Conservation (phyloP, 2,329 filamentous ascomycete genomes). For the Phialophora tarda region DNA sequence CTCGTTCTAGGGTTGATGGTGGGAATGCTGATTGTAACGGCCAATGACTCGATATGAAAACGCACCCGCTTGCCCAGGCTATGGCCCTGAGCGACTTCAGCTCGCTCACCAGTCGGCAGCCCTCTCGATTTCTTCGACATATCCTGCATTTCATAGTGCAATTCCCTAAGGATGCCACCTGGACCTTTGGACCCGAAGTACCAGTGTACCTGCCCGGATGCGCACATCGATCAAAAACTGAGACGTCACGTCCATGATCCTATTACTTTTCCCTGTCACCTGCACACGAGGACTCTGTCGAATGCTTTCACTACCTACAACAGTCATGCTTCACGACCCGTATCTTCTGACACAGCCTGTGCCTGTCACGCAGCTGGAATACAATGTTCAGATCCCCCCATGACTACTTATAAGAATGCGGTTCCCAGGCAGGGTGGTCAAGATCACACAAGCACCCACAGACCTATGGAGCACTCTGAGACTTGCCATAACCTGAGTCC, state of each 20-base stretch:
- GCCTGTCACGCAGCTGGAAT: constrained; percentile 25
- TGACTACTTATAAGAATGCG: constrained; percentile 1
- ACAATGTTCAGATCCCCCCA: constrained; percentile 2
- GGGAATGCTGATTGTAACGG: constrained; percentile 27
- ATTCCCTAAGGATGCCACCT: constrained; percentile 17
- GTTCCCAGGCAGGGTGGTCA: constrained; percentile 11
- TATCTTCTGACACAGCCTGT: constrained; percentile 28
- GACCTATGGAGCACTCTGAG: neutral
- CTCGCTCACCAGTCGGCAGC: constrained; percentile 16
- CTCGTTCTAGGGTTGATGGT: constrained; percentile 4
- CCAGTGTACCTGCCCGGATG: constrained; percentile 13
- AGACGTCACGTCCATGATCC: constrained; percentile 1
- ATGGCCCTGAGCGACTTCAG: constrained; percentile 14
- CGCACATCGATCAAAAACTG: neutral
- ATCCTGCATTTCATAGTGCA: constrained; percentile 17
- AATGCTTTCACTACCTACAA: constrained; percentile 25
- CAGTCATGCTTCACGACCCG: constrained; percentile 20
- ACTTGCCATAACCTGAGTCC: neutral
- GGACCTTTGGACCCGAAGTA: constrained; percentile 12
- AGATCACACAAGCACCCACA: neutral
- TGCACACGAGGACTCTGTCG: constrained; percentile 1
- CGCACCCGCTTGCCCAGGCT: constrained; percentile 25
- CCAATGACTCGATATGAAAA: constrained; percentile 33
- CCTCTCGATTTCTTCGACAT: constrained; percentile 6
- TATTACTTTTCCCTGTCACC: constrained; percentile 27